phyloP scores from a whole-genome alignment of 1,284 basidiomycete genomes.

The Mycena citricolor region DNA sequence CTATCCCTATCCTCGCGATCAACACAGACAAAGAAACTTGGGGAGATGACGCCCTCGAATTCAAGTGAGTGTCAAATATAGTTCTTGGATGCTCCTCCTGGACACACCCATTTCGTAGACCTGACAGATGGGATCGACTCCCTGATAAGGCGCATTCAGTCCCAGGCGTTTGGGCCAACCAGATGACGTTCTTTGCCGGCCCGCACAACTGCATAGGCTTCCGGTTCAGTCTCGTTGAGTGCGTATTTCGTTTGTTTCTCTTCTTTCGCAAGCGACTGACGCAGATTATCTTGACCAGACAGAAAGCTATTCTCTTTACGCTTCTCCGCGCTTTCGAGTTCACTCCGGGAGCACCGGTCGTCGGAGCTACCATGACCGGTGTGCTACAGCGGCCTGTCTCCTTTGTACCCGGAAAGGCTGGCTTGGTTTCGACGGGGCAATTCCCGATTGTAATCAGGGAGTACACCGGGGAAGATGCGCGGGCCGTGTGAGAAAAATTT shows the following conservation, averaged over 20 bases:
- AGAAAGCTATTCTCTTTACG: conserved; percentile 47
- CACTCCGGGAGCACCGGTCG: background rate
- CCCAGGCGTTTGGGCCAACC: conserved; percentile 49
- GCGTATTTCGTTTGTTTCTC: conserved; percentile 24
- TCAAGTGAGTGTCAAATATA: conserved; percentile 19
- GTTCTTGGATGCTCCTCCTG: background rate
- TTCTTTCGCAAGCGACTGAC: conserved; percentile 1
- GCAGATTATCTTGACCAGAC: conserved; percentile 24
- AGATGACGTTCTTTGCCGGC: conserved; percentile 54
- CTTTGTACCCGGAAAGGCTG: no score
- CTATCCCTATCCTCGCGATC: no score
- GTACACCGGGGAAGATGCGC: no score
- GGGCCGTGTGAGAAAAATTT: no score
- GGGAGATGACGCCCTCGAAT: conserved; percentile 30
- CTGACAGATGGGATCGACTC: conserved; percentile 18
- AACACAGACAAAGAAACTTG: conserved; percentile 27
- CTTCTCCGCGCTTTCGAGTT: conserved; percentile 49
- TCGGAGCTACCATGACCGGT: no score
- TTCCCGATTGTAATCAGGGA: no score
- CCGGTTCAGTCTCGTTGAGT: conserved; percentile 56
- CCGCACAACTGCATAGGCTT: conserved; percentile 58
- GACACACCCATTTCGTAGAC: conserved; percentile 6
- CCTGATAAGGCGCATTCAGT: conserved; percentile 30
- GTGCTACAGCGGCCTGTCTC: no score
- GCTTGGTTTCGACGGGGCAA: no score